phyloP scores from a whole-genome alignment of 192 early-diverging fungal species.

The Rhizoclosmatium sp. region DNA sequence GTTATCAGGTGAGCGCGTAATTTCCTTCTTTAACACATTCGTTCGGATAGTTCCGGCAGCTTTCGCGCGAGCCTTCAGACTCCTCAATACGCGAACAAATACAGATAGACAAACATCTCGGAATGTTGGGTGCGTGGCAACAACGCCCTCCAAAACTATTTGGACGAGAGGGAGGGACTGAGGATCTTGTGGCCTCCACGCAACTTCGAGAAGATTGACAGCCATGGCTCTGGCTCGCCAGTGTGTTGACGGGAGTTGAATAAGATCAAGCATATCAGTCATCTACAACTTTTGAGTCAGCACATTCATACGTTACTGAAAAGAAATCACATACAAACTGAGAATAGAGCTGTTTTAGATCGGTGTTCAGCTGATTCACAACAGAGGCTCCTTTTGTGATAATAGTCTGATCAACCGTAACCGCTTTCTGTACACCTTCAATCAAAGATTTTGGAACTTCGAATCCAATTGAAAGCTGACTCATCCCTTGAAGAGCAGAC shows the following conservation, averaged over 20 bases:
- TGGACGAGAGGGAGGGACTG: constrained; percentile 62
- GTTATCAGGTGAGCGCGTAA: constrained; percentile 8
- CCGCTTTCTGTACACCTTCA: neutral
- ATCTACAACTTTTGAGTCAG: neutral
- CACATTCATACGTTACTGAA: neutral
- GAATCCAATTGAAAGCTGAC: constrained; percentile 21
- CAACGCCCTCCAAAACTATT: constrained; percentile 66
- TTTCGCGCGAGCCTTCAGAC: constrained; percentile 74
- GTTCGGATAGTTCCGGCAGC: constrained; percentile 25
- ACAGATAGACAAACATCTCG: constrained; percentile 71
- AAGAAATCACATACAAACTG: neutral
- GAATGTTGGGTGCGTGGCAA: constrained; percentile 77
- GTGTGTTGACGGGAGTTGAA: constrained; percentile 70
- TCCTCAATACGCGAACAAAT: constrained; percentile 66
- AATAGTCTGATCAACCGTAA: neutral
- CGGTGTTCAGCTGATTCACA: neutral
- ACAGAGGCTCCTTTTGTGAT: neutral
- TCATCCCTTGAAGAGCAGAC: constrained; percentile 61
- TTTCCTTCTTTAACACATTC: constrained; percentile 17
- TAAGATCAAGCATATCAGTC: constrained; percentile 62
- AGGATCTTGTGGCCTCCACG: constrained; percentile 67
- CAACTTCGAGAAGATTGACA: constrained; percentile 79
- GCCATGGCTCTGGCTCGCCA: constrained; percentile 87
- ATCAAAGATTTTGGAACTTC: neutral
- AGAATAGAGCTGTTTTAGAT: constrained; percentile 11